Conservation (phyloP, 1,284 basidiomycete genomes). For the Chiua sp. region DNA sequence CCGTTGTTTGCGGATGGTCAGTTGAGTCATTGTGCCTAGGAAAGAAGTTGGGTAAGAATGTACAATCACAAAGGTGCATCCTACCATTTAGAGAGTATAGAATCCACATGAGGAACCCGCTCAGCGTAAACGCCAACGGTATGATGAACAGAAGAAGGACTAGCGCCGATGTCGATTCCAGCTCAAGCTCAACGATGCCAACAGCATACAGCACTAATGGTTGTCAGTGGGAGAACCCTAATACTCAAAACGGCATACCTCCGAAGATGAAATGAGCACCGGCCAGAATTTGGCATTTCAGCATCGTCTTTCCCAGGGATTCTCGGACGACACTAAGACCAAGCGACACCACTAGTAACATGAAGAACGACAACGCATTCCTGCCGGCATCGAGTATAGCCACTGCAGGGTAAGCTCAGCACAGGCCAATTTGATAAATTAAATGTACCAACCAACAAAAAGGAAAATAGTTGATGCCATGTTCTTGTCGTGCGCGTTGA, state of each 20-base stretch:
- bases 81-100: slow-evolving; percentile 86
- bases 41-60: slow-evolving; percentile 10
- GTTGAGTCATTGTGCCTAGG: slow-evolving; percentile 83
- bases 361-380: slow-evolving; percentile 95
- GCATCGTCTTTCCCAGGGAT: slow-evolving; percentile 79
- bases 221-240: slow-evolving; percentile 35
- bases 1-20: slow-evolving; percentile 83
- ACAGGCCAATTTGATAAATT: neutral
- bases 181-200: slow-evolving; percentile 89
- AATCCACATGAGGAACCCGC: slow-evolving; percentile 96
- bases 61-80: slow-evolving; percentile 19
- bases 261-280: slow-evolving; percentile 93
- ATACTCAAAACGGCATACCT: slow-evolving; percentile 52
- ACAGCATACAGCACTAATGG: slow-evolving; percentile 84
- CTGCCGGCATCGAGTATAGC: slow-evolving; percentile 93
- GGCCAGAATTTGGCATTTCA: slow-evolving; percentile 78
- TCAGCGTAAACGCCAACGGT: slow-evolving; percentile 92
- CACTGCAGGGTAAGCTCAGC: slow-evolving; percentile 49
- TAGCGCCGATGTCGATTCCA: slow-evolving; percentile 86
- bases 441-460: slow-evolving; percentile 68
- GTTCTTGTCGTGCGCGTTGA: slow-evolving; percentile 87
- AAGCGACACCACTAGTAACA: slow-evolving; percentile 90
- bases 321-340: slow-evolving; percentile 87
- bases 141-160: slow-evolving; percentile 87
- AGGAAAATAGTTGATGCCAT: slow-evolving; percentile 82